Evolutionary conservation across 768 basidiomycete genomes (phyloP).

Genomic region (Trametes villosa): DNA sequence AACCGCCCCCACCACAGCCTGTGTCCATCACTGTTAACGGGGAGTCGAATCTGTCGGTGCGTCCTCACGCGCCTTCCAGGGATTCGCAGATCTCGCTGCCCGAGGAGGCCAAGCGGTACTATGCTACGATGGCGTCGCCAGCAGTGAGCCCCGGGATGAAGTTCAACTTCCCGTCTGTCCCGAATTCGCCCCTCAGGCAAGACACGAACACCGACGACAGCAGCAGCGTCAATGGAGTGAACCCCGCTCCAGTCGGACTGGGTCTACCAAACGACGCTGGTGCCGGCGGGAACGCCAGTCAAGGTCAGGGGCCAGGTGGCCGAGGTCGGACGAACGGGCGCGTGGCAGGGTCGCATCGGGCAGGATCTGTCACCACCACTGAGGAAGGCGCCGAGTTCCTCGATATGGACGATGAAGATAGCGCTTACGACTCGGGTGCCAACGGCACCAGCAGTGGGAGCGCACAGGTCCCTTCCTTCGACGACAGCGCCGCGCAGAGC

Average conservation of each 20-base stretch:
- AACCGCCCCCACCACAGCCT: slow-evolving; percentile 21
- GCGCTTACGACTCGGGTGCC: slow-evolving; percentile 39
- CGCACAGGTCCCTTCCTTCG: slow-evolving; percentile 18
- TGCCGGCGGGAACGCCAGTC: neutral
- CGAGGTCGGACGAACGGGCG: slow-evolving; percentile 14
- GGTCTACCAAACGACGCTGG: slow-evolving; percentile 5
- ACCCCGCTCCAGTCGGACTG: slow-evolving; percentile 1
- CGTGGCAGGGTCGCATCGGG: slow-evolving; percentile 9
- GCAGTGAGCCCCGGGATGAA: slow-evolving; percentile 49
- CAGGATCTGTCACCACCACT: slow-evolving; percentile 21
- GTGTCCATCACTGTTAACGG: slow-evolving; percentile 32
- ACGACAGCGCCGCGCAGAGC: slow-evolving; percentile 25
- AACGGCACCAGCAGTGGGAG: slow-evolving; percentile 12
- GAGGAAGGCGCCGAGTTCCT: slow-evolving; percentile 60
- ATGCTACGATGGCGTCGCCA: slow-evolving; percentile 67
- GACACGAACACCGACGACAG: slow-evolving; percentile 15
- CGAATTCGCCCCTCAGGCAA: slow-evolving; percentile 22
- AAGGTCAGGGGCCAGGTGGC: neutral
- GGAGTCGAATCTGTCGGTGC: slow-evolving; percentile 22
- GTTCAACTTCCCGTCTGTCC: slow-evolving; percentile 17
- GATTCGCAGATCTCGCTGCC: slow-evolving; percentile 74
- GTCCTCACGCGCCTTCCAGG: slow-evolving; percentile 48
- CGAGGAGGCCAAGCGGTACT: slow-evolving; percentile 77
- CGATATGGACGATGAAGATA: slow-evolving; percentile 61
- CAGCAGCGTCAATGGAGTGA: neutral